Evolutionary conservation across 495 filamentous ascomycete species (phyloP).

Genomic region (Xylaria venustula): DNA sequence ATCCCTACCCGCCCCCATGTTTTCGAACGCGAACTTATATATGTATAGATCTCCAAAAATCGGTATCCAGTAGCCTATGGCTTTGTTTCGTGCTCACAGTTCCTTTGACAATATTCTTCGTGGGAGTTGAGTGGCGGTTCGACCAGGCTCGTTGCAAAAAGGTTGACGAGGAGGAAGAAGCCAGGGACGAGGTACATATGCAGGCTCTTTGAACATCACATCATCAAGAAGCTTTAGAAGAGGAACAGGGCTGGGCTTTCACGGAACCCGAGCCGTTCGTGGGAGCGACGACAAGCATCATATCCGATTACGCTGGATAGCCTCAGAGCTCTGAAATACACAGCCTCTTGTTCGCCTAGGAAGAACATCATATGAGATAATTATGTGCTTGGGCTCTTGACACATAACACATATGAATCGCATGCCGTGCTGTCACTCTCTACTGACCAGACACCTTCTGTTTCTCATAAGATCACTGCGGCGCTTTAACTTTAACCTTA

Average conservation of each 20-base stretch:
- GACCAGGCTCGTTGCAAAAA: conserved; percentile 22
- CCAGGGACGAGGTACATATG: neutral
- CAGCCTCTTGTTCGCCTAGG: too few species aligned
- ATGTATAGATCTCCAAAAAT: neutral
- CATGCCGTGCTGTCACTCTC: too few species aligned
- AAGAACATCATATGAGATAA: too few species aligned
- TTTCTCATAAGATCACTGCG: neutral
- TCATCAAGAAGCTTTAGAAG: too few species aligned
- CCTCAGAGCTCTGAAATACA: too few species aligned
- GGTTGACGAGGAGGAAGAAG: conserved; percentile 22
- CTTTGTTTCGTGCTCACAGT: conserved; percentile 29
- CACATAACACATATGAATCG: too few species aligned
- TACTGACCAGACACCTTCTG: neutral
- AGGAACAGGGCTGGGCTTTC: too few species aligned
- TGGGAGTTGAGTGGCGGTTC: conserved; percentile 25
- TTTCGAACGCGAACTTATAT: too few species aligned
- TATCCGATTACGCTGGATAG: too few species aligned
- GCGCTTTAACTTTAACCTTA: neutral
- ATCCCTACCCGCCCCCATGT: neutral
- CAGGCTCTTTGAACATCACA: neutral
- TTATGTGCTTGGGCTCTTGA: too few species aligned
- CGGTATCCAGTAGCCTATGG: conserved; percentile 24
- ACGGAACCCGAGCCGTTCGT: too few species aligned
- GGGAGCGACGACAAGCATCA: too few species aligned
- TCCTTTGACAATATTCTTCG: conserved; percentile 25